Conservation (phyloP, 73 alveolate species). For the Paramecium pentaurelia region DNA sequence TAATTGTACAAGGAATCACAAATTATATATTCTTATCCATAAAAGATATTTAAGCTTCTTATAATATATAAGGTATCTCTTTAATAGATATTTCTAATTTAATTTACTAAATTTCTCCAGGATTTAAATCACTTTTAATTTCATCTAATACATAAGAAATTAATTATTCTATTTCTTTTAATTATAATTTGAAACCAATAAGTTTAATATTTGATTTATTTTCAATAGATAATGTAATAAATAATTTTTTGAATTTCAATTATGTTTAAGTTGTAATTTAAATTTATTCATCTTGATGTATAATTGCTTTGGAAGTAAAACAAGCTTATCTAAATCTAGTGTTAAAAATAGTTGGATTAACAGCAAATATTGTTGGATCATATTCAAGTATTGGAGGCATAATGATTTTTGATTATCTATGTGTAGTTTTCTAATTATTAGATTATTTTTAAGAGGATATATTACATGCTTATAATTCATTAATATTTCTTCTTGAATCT, state of each 20-base stretch:
- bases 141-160: background rate
- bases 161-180: background rate
- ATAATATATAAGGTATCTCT: background rate
- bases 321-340: constrained; percentile 35
- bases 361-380: background rate
- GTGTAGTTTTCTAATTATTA: background rate
- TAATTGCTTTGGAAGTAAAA: background rate
- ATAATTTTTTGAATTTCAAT: background rate
- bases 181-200: background rate
- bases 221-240: background rate
- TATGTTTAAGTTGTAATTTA: background rate
- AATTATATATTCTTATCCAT: background rate
- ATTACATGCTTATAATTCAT: background rate
- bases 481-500: background rate
- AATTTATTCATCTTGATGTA: background rate
- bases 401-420: background rate
- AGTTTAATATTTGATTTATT: background rate
- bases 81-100: background rate
- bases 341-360: background rate
- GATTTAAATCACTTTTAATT: background rate
- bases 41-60: background rate
- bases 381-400: background rate
- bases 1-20: constrained; percentile 26
- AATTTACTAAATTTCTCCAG: background rate
- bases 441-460: background rate